Base-by-base conservation (phyloP, 768 basidiomycete genomes). In the Amanita fuliginea region DNA sequence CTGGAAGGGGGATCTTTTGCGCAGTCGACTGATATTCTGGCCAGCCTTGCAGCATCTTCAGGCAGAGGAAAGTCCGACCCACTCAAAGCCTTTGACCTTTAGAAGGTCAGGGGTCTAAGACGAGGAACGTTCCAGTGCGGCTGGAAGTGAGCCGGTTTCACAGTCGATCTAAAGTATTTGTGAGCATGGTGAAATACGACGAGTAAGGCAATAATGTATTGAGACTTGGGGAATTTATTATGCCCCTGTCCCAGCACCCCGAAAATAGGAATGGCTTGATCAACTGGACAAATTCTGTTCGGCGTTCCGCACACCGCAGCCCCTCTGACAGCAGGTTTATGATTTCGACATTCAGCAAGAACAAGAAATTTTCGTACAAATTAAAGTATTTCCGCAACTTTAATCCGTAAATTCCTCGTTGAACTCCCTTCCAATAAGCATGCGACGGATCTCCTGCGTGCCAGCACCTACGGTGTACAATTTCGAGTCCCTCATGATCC, bases 401-500 rank as follows among this genome's bases (percentile, higher is more conserved):
- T 52, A 67, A 50, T 54, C 45, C 52, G 66, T 65, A 49, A 72
- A 67, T 60, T 87, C 74, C 53, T 83, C 72, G 60, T 94, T 96
- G 67, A 96, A 93, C 61, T 91, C 93, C 53, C 93, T 73, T 28
- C 93, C 93, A 51, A 96, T 95, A 51, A 95, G 67, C 91, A 94
- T 94, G 51, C 93, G 75, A 55, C 93, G 70, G 48, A 96, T 93
- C 70, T 95, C 93, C 63, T 96, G 94, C 19, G 93, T 93, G 14
- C 94, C 94, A n/a, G 94, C 94, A 22, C 94, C 94, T 51, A 97
- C 92, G 21, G 88, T 82, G 62, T 96, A 97, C 37, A 97, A 66
- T 55, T 90, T 71, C 13, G 93, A 76, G 61, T 97, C 94, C 42
- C 93, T 77, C 40, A 96, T 68, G 56, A 93, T 78, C 28, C 94